Evolutionary conservation across 2,329 filamentous ascomycete species (phyloP), one percentile per base, ranked within the genome.

Genomic region (Raffaelea arxii): DNA sequence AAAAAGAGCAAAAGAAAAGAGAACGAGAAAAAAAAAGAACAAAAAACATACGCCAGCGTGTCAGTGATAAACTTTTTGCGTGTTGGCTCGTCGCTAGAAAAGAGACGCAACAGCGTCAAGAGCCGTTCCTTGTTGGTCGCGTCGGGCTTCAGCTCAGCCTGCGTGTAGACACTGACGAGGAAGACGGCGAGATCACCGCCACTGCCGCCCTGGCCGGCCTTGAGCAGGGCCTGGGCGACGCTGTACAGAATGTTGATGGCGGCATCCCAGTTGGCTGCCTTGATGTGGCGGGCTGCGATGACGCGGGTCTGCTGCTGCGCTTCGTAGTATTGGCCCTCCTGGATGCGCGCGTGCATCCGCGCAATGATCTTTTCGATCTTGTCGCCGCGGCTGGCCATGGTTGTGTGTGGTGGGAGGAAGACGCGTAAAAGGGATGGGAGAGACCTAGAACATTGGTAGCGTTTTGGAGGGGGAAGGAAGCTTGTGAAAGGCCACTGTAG

Each of bases 301-400:
- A 96, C 90, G 52, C 92, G 88, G 55, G 95, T 87, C 71, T 98
- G 92, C 67, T 98, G 92, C 69, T 97, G 91, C 49, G 92, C 92
- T 76, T 98, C 92, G 71, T 98, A 98, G 75, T 80, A 96, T 63
- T 92, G 84, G 59, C 90, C 91, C 65, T 94, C 58, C 24, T 41
- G 45, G 46, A 58, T 59, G 49, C 57, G 53, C 48, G 51, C 74
- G 68, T 91, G 86, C 63, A 96, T 82, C 23, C 77, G 73, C 48
- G 71, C 62, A 56, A 80, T 77, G 63, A 80, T 80, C 60, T 72
- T 72, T 47, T 71, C 67, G 60, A 74, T 74, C 60, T 73, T 72
- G 62, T 69, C 66, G 54, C 57, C 57, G 47, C 62, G 66, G 48
- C 53, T 49, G 44, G 56, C 54, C 59, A 62, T 64, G 10, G 40